These are phyloP conservation scores for Fusarium sp. DNA, from an alignment of 2,329 filamentous ascomycete genomes.

Conservation along the genomic window DNA sequence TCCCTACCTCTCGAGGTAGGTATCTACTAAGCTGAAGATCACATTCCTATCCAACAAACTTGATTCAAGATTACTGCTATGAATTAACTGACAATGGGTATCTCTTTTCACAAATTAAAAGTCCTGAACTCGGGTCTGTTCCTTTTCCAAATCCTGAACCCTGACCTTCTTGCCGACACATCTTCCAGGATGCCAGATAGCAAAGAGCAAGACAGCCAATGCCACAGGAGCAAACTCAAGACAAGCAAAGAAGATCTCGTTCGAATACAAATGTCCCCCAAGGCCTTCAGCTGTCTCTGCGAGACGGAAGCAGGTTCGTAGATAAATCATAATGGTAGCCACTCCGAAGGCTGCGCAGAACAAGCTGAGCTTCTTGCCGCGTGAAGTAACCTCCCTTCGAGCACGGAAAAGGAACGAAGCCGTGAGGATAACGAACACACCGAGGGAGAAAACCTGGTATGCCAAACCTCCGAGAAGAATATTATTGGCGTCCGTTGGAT, in stretches of 20 bases:
- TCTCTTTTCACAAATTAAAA: conserved; percentile 22
- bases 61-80: background rate
- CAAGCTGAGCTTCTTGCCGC: conserved; percentile 41
- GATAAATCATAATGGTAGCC: conserved; percentile 59
- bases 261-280: conserved; percentile 54
- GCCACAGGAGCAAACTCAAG: conserved; percentile 65
- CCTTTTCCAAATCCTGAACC: conserved; percentile 30
- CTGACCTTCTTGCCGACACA: conserved; percentile 42
- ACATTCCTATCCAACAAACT: background rate
- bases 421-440: conserved; percentile 57
- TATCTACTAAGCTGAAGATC: background rate
- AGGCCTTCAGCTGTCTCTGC: conserved; percentile 63
- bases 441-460: conserved; percentile 63
- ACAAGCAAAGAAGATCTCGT: conserved; percentile 63
- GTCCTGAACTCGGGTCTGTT: background rate
- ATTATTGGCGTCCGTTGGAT: conserved; percentile 62
- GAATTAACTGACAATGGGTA: background rate
- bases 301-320: conserved; percentile 64
- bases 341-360: conserved; percentile 55
- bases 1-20: no score
- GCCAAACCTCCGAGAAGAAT: conserved; percentile 64
- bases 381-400: conserved; percentile 37
- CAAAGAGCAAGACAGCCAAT: conserved; percentile 57
- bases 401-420: conserved; percentile 53
- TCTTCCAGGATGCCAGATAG: conserved; percentile 45